Base-by-base conservation (phyloP, 192 early-diverging fungal genomes). In the Podila epigama region DNA sequence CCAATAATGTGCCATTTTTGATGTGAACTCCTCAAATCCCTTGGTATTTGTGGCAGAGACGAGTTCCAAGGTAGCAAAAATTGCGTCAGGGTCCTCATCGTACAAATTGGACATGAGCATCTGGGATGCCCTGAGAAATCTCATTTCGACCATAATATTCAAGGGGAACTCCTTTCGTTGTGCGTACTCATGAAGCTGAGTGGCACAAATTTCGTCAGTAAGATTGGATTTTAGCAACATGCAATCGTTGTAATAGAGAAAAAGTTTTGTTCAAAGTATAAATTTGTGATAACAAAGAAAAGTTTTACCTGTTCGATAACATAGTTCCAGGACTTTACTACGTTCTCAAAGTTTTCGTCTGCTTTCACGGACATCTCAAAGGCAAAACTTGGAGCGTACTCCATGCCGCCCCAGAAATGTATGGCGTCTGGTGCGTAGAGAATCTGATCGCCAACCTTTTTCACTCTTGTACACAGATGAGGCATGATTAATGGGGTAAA, bases 321-420 rank as follows among this genome's bases (percentile, higher is more conserved):
- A 35, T 55, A 63, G 16, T n/a, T 36, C 33, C 58, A 36, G 22
- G 53, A 44, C 18, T 58, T 41, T 13, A 68, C 36, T n/a, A 78
- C 75, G 54, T 69, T 78, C 27, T 37, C 54, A 60, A 78, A 62
- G 25, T 78, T 67, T 1, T 63, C 40, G 50, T 70, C 63, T 12
- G 37, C 57, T 51, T 79, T 79, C 32, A 79, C 34, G 11, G 60
- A 52, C 52, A 69, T 69, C 56, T 78, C 75, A 35, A 69, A n/a
- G 25, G 63, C 75, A 1, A 57, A 18, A 25, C 60, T 63, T 16
- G 53, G 75, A 40, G 63, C n/a, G 22, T 63, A 51, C 5, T 75
- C 70, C 44, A 81, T 70, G 3, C 68, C 68, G 2, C 52, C 51
- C 50, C 66, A 58, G 29, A 70, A 83, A 63, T 80, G 81, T 5